Percentiles rank a stretch among this genome's conserved stretches.
Evolutionary conservation across 2,329 filamentous ascomycete genomes (phyloP).

Genomic region (Aspergillus sp.): DNA sequence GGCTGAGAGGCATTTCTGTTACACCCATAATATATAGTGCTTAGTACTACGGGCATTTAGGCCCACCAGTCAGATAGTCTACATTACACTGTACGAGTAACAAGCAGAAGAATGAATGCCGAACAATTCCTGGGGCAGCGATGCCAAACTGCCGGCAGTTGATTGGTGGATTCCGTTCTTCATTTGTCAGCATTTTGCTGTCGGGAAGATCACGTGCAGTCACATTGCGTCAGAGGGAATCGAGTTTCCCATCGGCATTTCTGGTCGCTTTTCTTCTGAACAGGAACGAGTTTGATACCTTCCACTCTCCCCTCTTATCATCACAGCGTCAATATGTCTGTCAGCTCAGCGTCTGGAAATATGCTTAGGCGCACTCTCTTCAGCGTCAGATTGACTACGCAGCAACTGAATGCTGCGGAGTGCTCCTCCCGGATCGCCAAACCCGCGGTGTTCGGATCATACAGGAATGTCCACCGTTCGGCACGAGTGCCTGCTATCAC

Average conservation of each 20-base stretch:
- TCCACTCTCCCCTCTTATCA: background rate
- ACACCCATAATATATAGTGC: background rate
- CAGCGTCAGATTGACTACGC: constrained; percentile 23
- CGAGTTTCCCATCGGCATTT: background rate
- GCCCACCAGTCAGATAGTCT: background rate
- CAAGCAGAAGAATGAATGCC: background rate
- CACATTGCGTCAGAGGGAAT: constrained; percentile 36
- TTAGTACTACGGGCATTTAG: background rate
- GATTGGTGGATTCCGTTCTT: constrained; percentile 22
- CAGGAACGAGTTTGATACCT: background rate
- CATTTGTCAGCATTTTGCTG: constrained; percentile 31
- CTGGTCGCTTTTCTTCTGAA: background rate
- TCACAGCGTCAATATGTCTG: constrained; percentile 30
- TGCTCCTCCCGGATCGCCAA: constrained; percentile 30
- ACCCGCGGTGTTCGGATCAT: constrained; percentile 31
- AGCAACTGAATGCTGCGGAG: constrained; percentile 23
- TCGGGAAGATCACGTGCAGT: constrained; percentile 26
- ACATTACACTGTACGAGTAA: background rate
- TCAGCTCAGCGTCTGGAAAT: constrained; percentile 33
- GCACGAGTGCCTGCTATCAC: constrained; percentile 50
- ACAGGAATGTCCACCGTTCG: constrained; percentile 47
- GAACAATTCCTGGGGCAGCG: background rate
- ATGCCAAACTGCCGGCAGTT: constrained; percentile 22
- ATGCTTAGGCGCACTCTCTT: constrained; percentile 35
- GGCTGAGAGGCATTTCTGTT: background rate